Conservation (phyloP, 2,329 filamentous ascomycete species). For the Xylogone sp. region DNA sequence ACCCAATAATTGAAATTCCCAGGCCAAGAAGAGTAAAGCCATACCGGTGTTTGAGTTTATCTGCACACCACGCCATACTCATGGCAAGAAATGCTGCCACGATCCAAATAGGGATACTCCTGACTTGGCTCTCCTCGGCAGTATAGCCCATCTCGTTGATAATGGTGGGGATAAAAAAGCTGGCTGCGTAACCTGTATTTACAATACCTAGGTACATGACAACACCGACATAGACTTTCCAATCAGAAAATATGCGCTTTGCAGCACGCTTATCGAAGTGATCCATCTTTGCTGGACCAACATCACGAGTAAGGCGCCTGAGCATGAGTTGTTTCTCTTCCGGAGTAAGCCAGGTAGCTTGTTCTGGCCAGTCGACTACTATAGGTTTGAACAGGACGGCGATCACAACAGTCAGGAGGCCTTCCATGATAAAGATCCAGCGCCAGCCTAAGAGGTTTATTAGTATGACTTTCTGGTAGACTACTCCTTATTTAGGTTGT, state of each 20-base stretch:
- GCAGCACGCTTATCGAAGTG: constrained; percentile 30
- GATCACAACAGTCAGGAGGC: constrained; percentile 22
- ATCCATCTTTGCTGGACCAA: constrained; percentile 19
- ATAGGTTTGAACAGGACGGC: constrained; percentile 37
- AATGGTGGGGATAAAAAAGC: constrained; percentile 39
- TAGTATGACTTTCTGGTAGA: neutral
- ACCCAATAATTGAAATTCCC: constrained; percentile 28
- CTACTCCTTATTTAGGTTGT: constrained; percentile 21
- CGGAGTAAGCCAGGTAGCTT: constrained; percentile 36
- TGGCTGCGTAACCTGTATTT: constrained; percentile 34
- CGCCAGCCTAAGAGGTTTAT: constrained; percentile 16
- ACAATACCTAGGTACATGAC: constrained; percentile 60
- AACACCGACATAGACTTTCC: constrained; percentile 36
- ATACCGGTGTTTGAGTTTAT: constrained; percentile 30
- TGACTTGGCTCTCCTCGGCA: constrained; percentile 30
- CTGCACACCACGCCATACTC: constrained; percentile 28
- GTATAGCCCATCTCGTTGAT: constrained; percentile 34
- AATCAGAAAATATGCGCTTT: constrained; percentile 39
- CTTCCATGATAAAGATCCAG: constrained; percentile 36
- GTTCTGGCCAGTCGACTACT: constrained; percentile 42
- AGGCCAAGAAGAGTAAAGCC: constrained; percentile 29
- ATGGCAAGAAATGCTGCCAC: constrained; percentile 28
- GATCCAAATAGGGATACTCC: constrained; percentile 34
- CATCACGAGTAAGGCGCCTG: constrained; percentile 17
- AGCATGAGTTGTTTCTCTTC: constrained; percentile 29